These are phyloP conservation scores for Aspergillus sp. DNA, from an alignment of 2,329 filamentous ascomycete species.

Conservation along the genomic window DNA sequence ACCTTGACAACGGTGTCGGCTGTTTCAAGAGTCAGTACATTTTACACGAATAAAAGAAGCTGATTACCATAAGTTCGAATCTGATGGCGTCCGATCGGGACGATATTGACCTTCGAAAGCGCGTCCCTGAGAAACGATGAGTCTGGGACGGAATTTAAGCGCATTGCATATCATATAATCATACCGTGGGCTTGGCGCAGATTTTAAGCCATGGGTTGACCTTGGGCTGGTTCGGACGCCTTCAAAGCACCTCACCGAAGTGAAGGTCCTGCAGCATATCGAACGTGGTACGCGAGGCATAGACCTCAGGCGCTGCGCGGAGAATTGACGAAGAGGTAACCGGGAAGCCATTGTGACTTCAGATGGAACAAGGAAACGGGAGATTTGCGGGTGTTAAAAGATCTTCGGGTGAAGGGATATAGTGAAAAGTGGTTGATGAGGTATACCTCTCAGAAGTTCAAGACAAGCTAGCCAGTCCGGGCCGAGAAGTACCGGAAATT, in stretches of 20 bases:
- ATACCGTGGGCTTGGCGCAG: slow-evolving; percentile 27
- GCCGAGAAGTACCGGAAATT: slow-evolving; percentile 32
- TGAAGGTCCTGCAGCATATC: slow-evolving; percentile 27
- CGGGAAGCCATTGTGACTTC: slow-evolving; percentile 38
- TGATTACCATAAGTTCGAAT: slow-evolving; percentile 38
- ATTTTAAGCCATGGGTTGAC: slow-evolving; percentile 26
- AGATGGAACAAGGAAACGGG: neutral
- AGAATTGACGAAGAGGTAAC: slow-evolving; percentile 37
- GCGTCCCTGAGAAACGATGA: slow-evolving; percentile 11
- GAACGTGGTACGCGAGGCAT: slow-evolving; percentile 28
- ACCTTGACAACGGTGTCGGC: slow-evolving; percentile 90
- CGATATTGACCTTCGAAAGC: slow-evolving; percentile 22
- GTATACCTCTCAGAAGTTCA: slow-evolving; percentile 2
- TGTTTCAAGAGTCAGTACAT: slow-evolving; percentile 22
- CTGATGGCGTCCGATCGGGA: slow-evolving; percentile 30
- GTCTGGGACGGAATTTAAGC: neutral
- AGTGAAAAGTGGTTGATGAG: slow-evolving; percentile 17
- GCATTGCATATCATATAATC: neutral
- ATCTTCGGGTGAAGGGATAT: slow-evolving; percentile 2
- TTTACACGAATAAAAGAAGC: neutral
- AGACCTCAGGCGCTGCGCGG: slow-evolving; percentile 32
- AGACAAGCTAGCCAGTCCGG: slow-evolving; percentile 21
- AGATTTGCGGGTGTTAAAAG: neutral
- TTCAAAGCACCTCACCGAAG: slow-evolving; percentile 24
- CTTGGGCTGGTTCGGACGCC: slow-evolving; percentile 8